Conservation (phyloP, 73 alveolate species). For the Durusdinium trenchii region DNA sequence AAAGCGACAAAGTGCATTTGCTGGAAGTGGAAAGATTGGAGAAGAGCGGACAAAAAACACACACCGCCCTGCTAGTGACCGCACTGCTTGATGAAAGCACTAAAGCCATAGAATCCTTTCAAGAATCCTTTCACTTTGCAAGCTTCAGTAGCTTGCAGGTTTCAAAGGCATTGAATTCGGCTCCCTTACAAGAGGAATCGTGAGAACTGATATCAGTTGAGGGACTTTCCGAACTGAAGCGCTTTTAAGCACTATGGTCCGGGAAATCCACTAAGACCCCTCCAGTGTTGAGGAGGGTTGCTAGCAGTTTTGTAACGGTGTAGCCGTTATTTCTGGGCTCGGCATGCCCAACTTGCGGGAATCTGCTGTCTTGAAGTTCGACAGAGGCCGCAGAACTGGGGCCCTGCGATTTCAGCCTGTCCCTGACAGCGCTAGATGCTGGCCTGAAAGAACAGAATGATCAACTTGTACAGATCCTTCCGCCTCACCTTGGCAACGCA, state of each 20-base stretch:
- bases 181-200: slow-evolving; percentile 49
- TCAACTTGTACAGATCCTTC: slow-evolving; percentile 62
- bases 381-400: slow-evolving; percentile 83
- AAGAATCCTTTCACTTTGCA: slow-evolving; percentile 52
- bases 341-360: slow-evolving; percentile 56
- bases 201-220: slow-evolving; percentile 4
- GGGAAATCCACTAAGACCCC: slow-evolving; percentile 22
- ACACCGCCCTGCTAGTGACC: too few relatives aligned
- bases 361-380: slow-evolving; percentile 69
- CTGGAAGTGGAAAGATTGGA: not conserved
- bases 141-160: slow-evolving; percentile 80
- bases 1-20: slow-evolving; percentile 42
- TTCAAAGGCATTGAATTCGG: slow-evolving; percentile 43
- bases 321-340: slow-evolving; percentile 83
- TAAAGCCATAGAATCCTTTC: too few relatives aligned
- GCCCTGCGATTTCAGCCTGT: not conserved
- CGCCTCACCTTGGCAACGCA: too few relatives aligned
- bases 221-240: not conserved
- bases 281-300: slow-evolving; percentile 49
- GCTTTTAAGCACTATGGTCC: not conserved
- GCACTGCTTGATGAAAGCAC: too few relatives aligned
- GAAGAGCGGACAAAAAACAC: too few relatives aligned
- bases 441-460: not conserved
- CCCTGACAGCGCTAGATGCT: slow-evolving; percentile 9
- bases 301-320: slow-evolving; percentile 87